Base-by-base conservation (phyloP, 148 eudicot genomes). In the Arctostaphylos glauca region DNA sequence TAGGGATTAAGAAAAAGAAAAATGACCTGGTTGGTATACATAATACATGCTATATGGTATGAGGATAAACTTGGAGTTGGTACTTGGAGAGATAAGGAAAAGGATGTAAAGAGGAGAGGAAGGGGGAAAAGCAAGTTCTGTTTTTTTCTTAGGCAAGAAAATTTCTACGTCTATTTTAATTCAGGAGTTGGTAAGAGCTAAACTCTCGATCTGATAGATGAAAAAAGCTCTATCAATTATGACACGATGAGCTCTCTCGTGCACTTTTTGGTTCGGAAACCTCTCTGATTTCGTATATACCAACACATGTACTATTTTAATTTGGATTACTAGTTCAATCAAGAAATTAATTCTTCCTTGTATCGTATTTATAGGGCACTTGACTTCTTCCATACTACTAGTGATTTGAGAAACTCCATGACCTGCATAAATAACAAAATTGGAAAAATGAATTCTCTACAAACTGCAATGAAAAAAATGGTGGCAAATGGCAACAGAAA, bases 391-490 rank as follows among this genome's bases (percentile, higher is more conserved):
- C 93, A 91, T 25, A 67, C 73, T 50, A 85, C 94, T 83, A 95
- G 86, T 31, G 87, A 86, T 84, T 90, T 90, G 76, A 95, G 93
- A 79, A 95, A 92, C 84, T 91, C 92, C 98, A 93, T 88, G 19
- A 95, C 98, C 98, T 95, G 90, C 87, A 86, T 62, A 6, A 77
- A 49, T 21, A 47, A 47, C 54, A 70, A 15, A 55, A 52, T 6
- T 31, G 54, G 2, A 21, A n/a, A 54, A n/a, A 50, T 76, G 53
- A 77, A 25, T 70, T 58, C 77, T 13, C 18, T 19, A 16, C 52
- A 23, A 23, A 5, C 4, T 46, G 44, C 47, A 74, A 82, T 58
- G 21, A 3, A 0, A n/a, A 31, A 31, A 31, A 31, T 31, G 38
- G 38, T 31, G 38, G 38, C 38, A 31, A 31, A 1, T 31, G 38